Base-by-base conservation (phyloP, 768 basidiomycete species). In the Mycena venus region DNA sequence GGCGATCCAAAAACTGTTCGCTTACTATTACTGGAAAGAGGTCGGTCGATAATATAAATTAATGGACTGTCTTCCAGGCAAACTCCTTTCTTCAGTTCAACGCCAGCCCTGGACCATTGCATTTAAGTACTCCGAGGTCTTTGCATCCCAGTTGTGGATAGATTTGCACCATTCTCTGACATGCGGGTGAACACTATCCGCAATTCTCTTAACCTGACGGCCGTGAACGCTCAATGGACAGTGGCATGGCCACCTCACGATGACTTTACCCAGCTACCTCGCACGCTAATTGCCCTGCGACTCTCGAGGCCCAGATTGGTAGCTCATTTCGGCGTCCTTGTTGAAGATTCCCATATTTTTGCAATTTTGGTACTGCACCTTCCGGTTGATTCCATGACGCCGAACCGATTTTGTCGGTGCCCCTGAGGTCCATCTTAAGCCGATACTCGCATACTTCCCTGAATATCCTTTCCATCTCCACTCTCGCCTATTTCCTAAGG, bases 121-220 rank as follows among this genome's bases (percentile, higher is more conserved):
- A 58, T 4, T 40, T n/a, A n/a, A n/a, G n/a, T 36, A 3, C 59
- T 69, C 4, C 29, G 25, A 21, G 44, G 25, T 21, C 55, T 68
- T 1, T 29, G 19, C 25, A 56, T 68, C 27, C 53, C 21, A 8
- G 11, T 68, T 3, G 42, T 38, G 15, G 38, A 68, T 88, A 17
- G 23, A 7, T 11, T 9, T 15, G n/a, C 1, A 27, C 31, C 53
- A n/a, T n/a, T 4, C 32, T 19, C 31, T 4, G 7, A 23, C 4
- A 6, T 68, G 11, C 25, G 6, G n/a, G 53, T 53, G 21, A 21
- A 14, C 4, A 31, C 49, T 8, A 27, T 40, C 5, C 40, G 17
- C 60, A 32, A 40, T 11, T n/a, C 66, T 14, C 66, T 55, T 1
- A 58, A 56, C 21, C 66, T 68, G 19, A 17, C 1, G 32, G 34